Base-by-base conservation (phyloP, 2,329 filamentous ascomycete genomes). In the Chaetothyriales sp. region DNA sequence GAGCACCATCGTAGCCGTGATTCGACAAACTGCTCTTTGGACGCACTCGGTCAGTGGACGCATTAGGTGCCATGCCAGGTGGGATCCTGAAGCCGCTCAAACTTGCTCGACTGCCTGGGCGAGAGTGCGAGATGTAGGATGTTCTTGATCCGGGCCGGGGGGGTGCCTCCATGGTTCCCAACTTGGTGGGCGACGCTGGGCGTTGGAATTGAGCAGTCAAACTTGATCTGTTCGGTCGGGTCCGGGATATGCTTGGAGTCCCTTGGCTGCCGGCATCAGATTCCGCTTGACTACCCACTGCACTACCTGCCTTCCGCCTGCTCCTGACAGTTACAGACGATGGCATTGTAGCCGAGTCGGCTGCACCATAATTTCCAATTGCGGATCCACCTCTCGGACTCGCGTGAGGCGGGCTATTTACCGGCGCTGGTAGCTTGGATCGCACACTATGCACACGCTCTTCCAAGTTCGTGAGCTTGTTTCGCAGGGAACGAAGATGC, bases 391-490 rank as follows among this genome's bases (percentile, higher is more conserved):
- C 73, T 47, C 86, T 78, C 19, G 89, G 87, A n/a, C 88, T 94
- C 3, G 78, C 76, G 46, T 83, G 80, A 18, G 89, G 87, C 3
- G 89, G 88, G 0, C 84, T 92, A 50, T 73, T 76, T 6, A 79
- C 75, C 2, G 89, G 86, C 1, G 84, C 86, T 2, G 92, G 92
- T 18, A 98, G 77, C 68, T 92, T 95, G 42, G 90, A 95, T 59
- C 88, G 81, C 18, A 84, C 92, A 20, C 83, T 87, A 54, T 96
- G 88, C 8, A 98, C 90, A 44, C 92, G 80, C 56, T 92, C 86
- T 66, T 96, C 92, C 54, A 98, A 81, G 59, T 87, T 86, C 68
- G 95, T 87, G 88, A 96, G 95, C 69, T 96, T 92, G 25, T 87
- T 89, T 52, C 93, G 95, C 57, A 98, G 80, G 26, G 83, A 84